Evolutionary conservation across 2,329 filamentous ascomycete species (phyloP), one percentile per base, ranked within the genome.

Genomic region (Knoxdaviesia proteae): DNA sequence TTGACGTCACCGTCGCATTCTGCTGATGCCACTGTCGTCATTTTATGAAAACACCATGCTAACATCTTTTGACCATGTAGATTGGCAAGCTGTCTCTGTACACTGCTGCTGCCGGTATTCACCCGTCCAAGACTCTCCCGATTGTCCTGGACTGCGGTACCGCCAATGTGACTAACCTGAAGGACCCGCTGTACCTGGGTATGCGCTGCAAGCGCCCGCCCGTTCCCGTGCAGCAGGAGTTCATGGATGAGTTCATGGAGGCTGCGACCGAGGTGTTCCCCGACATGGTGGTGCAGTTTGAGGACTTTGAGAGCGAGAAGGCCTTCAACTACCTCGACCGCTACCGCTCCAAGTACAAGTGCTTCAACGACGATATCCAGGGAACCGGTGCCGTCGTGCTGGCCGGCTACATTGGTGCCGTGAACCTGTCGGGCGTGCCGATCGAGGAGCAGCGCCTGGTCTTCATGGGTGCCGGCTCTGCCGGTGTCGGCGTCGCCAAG

Each of bases 281-380:
- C 32, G 61, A 69, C 9, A 78, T 70, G 74, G 61, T 79, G 39
- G 83, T 96, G 48, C 90, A 96, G 58, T 96, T 94, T 53, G 88
- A 96, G 60, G 90, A 96, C 57, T 96, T 94, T 61, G 93, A 96
- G 68, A 93, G 88, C 54, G 70, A 74, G 51, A 77, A 77, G 62
- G 88, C 90, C 39, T 98, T 96, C 72, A 80, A 82, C 48, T 88
- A 92, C 54, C 73, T 96, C 36, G 81, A 90, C 57, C 76, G 84
- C 47, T 96, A 96, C 64, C 80, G 84, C 52, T 69, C 87, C 57
- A 73, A 69, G 49, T 88, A 94, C 68, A 87, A 83, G 60, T 92
- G 84, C 70, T 98, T 98, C 74, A 96, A 96, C 61, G 90, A 96
- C 56, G 88, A 98, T 57, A 90, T 98, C 56, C 88, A 96, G 67